Percentiles rank a stretch among this genome's conserved stretches.
Evolutionary conservation across 129 eudicot genomes (phyloP).

Genomic region (sunflower (Helianthus annuus)): DNA sequence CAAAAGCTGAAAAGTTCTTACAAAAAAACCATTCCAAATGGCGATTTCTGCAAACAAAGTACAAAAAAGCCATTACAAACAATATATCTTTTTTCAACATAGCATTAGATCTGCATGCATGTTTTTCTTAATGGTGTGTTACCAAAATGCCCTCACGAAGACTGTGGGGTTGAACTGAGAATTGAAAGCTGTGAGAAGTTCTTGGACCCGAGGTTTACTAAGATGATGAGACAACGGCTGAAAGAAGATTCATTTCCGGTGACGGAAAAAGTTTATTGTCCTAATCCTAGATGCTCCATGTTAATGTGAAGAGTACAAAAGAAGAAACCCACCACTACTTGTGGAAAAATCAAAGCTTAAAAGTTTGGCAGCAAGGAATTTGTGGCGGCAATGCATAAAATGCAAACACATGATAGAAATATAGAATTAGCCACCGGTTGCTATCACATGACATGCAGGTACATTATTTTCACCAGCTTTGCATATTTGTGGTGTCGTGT

Average conservation of each 20-base stretch:
- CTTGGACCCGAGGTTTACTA: slow-evolving; percentile 58
- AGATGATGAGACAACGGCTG: slow-evolving; percentile 49
- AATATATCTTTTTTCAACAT: background rate
- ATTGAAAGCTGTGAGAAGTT: slow-evolving; percentile 37
- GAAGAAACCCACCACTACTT: slow-evolving; percentile 40
- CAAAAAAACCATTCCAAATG: background rate
- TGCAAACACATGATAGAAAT: slow-evolving; percentile 75
- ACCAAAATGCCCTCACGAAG: slow-evolving; percentile 82
- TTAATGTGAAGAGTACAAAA: slow-evolving; percentile 49
- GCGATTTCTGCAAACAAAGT: too few species aligned
- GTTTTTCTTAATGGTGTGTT: slow-evolving; percentile 39
- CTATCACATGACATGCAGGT: slow-evolving; percentile 96
- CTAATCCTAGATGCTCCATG: slow-evolving; percentile 22
- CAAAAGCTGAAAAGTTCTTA: too few species aligned
- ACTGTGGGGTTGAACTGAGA: slow-evolving; percentile 38
- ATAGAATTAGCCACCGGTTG: slow-evolving; percentile 67
- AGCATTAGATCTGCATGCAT: too few species aligned
- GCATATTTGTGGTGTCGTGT: background rate
- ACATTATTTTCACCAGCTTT: slow-evolving; percentile 1
- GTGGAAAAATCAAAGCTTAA: slow-evolving; percentile 65
- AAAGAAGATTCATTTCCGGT: too few species aligned
- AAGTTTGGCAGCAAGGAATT: slow-evolving; percentile 57
- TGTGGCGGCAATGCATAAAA: slow-evolving; percentile 25
- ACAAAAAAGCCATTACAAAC: too few species aligned
- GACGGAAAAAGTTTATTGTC: too few species aligned